These are phyloP conservation scores for Lippia alba DNA, from an alignment of 305 asterid genomes.

Conservation along the genomic window DNA sequence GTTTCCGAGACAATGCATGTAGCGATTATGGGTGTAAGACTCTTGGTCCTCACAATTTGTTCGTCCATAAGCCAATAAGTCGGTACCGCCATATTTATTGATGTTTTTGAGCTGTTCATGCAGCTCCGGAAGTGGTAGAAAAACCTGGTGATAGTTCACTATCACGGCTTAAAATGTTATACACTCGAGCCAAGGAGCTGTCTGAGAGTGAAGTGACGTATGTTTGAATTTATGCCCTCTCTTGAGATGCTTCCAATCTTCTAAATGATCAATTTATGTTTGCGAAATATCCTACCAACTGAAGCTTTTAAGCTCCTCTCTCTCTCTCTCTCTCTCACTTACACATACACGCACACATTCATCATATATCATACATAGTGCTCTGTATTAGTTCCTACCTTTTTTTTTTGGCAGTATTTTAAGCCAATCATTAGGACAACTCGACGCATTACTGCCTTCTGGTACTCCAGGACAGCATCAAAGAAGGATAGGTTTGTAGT, in stretches of 20 bases:
- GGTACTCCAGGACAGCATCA: conserved; percentile 88
- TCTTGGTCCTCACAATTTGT: conserved; percentile 6
- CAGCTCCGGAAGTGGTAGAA: conserved; percentile 94
- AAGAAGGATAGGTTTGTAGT: conserved; percentile 79
- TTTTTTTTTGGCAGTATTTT: conserved; percentile 64
- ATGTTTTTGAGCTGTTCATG: conserved; percentile 20
- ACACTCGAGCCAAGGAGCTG: conserved; percentile 87
- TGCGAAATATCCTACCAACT: conserved; percentile 4
- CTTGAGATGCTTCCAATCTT: conserved; percentile 20
- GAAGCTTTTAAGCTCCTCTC: conserved; percentile 3
- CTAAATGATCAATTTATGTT: conserved; percentile 17
- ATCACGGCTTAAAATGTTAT: conserved; percentile 68
- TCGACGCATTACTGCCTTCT: conserved; percentile 79
- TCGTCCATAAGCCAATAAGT: not conserved
- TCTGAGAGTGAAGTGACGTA: conserved; percentile 83
- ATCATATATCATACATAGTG: not conserved
- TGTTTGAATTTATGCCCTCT: conserved; percentile 25
- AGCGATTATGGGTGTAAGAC: conserved; percentile 4
- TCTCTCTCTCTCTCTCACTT: too few species aligned
- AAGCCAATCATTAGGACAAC: conserved; percentile 68
- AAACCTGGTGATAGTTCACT: conserved; percentile 88
- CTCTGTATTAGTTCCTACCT: conserved; percentile 23
- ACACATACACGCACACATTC: too few species aligned
- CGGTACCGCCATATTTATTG: not conserved
- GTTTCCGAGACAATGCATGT: not conserved